Percentiles rank a stretch among this genome's conserved stretches.
Evolutionary conservation across 495 filamentous ascomycete species (phyloP).

Genomic region (Astrothelium macrocarpum): DNA sequence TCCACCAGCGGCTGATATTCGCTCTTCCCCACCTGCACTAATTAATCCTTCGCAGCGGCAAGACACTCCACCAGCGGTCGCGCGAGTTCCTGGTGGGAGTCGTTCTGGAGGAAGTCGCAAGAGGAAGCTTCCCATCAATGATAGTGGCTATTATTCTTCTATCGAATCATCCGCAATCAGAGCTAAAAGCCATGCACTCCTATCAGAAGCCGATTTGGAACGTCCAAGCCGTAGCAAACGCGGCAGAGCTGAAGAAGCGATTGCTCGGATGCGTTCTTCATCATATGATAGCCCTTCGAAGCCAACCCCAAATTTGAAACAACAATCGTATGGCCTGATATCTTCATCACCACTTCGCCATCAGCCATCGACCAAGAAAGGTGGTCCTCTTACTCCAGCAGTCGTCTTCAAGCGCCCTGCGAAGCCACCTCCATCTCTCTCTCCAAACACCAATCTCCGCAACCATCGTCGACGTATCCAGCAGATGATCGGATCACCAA

Average conservation of each 20-base stretch:
- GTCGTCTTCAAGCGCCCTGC: constrained; percentile 75
- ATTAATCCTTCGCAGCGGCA: constrained; percentile 48
- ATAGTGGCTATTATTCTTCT: constrained; percentile 95
- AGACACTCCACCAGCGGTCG: constrained; percentile 66
- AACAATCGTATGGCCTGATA: constrained; percentile 42
- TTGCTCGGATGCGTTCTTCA: constrained; percentile 83
- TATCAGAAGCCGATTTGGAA: constrained; percentile 61
- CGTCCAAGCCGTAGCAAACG: constrained; percentile 64
- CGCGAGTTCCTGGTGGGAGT: constrained; percentile 45
- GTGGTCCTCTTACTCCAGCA: constrained; percentile 60
- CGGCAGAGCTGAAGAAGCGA: constrained; percentile 89
- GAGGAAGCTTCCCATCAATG: constrained; percentile 68
- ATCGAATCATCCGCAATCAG: constrained; percentile 88
- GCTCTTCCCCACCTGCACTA: constrained; percentile 71
- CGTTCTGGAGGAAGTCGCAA: constrained; percentile 54
- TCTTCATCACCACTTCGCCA: constrained; percentile 51
- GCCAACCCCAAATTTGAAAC: constrained; percentile 40
- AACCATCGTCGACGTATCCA: constrained; percentile 81
- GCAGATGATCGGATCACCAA: constrained; percentile 80
- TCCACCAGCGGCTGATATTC: constrained; percentile 52
- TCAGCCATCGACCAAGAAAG: constrained; percentile 55
- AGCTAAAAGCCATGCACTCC: constrained; percentile 52
- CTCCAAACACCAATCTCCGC: constrained; percentile 88
- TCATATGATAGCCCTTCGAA: constrained; percentile 86
- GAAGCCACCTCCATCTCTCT: constrained; percentile 76